Evolutionary conservation across 306 rosid genomes (phyloP), one percentile per base, ranked within the genome.

Genomic region (Hippophae tibetana): DNA sequence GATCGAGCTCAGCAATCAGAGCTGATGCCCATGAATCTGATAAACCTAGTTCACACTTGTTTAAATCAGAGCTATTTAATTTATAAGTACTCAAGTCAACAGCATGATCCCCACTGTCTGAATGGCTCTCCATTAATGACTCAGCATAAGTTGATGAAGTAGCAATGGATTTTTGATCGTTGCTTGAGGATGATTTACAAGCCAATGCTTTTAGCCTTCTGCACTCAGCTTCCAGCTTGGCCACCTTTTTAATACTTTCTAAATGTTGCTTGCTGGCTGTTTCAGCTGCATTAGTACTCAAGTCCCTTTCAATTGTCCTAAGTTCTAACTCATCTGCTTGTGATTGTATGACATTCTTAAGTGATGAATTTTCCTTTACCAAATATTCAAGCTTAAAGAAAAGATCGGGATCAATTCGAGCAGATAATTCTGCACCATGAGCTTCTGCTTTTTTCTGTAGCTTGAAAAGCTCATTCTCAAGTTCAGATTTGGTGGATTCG

Each of bases 181-280:
- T 75, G 49, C 68, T 73, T 13, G 57, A 42, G 45, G 86, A 72
- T 44, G 76, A 69, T 72, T 65, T 81, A 49, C 65, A 72, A 62
- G 80, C 66, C 61, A 66, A 25, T 64, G 72, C 75, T 72, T 73
- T 88, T 68, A 86, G 67, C 82, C 82, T 80, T 62, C 97, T 79
- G 67, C 96, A 88, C 76, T 93, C 99, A 0, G 95, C 89, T 74
- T 93, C 95, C 52, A 93, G 90, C 76, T 81, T 93, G 46, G 95
- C 85, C 43, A 88, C 84, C 77, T 86, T 93, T 80, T 77, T 86
- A 67, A 93, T 88, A 86, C 88, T 79, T 59, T 86, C 97, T 60
- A 93, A 71, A 70, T 88, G 81, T 69, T 93, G 99, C 82, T 88
- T 93, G 82, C 99, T 88, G 59, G 97, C 97, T 14, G 80, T 78